Base-by-base conservation (phyloP, 345 rosid species). In the Laguncularia racemosa region DNA sequence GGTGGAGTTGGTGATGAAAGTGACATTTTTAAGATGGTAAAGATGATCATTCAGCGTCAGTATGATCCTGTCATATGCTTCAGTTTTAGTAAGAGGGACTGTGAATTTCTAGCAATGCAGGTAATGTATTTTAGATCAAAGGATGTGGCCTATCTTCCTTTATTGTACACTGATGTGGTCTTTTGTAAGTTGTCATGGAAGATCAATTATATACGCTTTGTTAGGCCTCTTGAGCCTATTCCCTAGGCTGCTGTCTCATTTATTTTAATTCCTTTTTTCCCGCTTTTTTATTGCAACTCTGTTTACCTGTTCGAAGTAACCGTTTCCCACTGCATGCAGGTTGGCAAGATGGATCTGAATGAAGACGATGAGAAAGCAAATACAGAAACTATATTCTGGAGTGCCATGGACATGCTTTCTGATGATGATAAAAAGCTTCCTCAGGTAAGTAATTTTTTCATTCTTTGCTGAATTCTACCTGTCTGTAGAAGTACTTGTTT, bases 91-190 rank as follows among this genome's bases (percentile, higher is more conserved):
- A 89, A 93, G 78, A 86, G 93, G 71, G 99, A 93, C 62, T 93
- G 97, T 9, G 99, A 89, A 72, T 80, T 89, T 73, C 99, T 89
- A 55, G 99, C 99, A 8, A 89, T 87, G 97, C 99, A 93, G 96
- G 99, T 87, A 65, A 56, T 44, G 16, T 14, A 19, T 44, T 43
- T 53, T 44, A 7, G 40, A 6, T 33, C 11, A 33, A 33, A 33
- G 40, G 40, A 4, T 33, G 40, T 33, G 9, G 9, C 40, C 40
- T 33, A 9, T 33, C 40, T 7, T 33, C 9, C 9, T 33, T 33
- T 33, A 33, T 33, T 33, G 9, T 7, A 9, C 1, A 10, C 40
- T 23, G 40, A 33, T 33, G 40, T 33, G 40, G 40, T 33, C 40
- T 33, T 33, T 33, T 33, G 28, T 23, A 23, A 23, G 28, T 23